Evolutionary conservation across 169 alveolate genomes (phyloP).

Genomic region (Pseudocohnilembus persalinus): DNA sequence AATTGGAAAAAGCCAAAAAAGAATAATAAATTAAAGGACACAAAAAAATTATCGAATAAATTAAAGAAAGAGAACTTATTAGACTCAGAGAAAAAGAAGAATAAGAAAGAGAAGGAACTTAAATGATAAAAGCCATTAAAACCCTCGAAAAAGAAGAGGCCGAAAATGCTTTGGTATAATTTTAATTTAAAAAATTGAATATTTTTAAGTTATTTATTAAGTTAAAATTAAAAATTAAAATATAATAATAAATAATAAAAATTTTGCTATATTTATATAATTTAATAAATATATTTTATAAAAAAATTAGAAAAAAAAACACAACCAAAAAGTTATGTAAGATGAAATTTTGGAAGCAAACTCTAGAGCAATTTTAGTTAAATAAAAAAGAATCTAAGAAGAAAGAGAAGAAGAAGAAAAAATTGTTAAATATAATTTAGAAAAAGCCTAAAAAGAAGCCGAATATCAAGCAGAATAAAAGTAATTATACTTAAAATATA

Average conservation of each 20-base stretch:
- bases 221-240: no score
- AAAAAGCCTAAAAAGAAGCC: conserved; percentile 53
- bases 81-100: conserved; percentile 58
- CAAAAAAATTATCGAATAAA: conserved; percentile 59
- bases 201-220: no score
- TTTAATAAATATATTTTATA: conserved; percentile 7
- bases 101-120: conserved; percentile 56
- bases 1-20: conserved; percentile 51
- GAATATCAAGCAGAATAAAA: conserved; percentile 48
- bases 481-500: no score
- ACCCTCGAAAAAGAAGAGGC: conserved; percentile 37
- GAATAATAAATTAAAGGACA: conserved; percentile 58
- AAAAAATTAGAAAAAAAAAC: conserved; percentile 20
- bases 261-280: neutral
- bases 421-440: conserved; percentile 55
- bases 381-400: conserved; percentile 52
- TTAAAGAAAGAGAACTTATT: conserved; percentile 58
- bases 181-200: no score
- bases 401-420: conserved; percentile 60
- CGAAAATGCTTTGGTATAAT: conserved; percentile 43
- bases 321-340: conserved; percentile 37
- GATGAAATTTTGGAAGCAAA: conserved; percentile 54
- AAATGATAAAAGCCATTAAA: conserved; percentile 56
- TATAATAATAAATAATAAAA: no score
- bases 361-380: conserved; percentile 47